phyloP scores from a whole-genome alignment of 2,329 filamentous ascomycete genomes.

The Xylariaceae sp. region DNA sequence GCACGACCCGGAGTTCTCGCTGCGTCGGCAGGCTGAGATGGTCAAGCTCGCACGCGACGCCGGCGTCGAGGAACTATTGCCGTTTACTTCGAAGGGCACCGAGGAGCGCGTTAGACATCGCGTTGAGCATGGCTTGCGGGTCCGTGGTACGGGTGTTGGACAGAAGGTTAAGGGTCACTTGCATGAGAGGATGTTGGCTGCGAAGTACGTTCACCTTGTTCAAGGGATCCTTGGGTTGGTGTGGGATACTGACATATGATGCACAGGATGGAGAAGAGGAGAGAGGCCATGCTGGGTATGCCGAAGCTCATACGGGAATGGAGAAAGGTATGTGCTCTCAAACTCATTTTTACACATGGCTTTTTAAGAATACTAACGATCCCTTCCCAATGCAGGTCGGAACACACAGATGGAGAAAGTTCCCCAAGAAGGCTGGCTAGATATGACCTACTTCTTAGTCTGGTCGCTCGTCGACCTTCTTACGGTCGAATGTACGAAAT shows the following conservation, averaged over 20 bases:
- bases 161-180: slow-evolving; percentile 93
- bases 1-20: slow-evolving; percentile 77
- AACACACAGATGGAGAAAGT: slow-evolving; percentile 54
- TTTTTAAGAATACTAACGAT: slow-evolving; percentile 32
- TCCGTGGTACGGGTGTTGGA: slow-evolving; percentile 90
- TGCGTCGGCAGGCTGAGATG: slow-evolving; percentile 84
- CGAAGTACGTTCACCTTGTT: slow-evolving; percentile 49
- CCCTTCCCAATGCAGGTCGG: slow-evolving; percentile 47
- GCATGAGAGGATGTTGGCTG: slow-evolving; percentile 82
- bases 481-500: slow-evolving; percentile 26
- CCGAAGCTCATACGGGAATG: slow-evolving; percentile 85
- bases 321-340: slow-evolving; percentile 68
- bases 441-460: slow-evolving; percentile 11
- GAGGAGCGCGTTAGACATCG: slow-evolving; percentile 66
- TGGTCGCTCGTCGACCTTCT: slow-evolving; percentile 10
- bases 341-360: not conserved
- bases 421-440: slow-evolving; percentile 54
- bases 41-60: slow-evolving; percentile 78
- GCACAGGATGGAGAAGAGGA: slow-evolving; percentile 74
- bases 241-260: slow-evolving; percentile 29
- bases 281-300: slow-evolving; percentile 93
- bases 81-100: slow-evolving; percentile 71
- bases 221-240: not conserved
- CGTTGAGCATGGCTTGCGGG: slow-evolving; percentile 73
- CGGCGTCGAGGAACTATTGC: slow-evolving; percentile 77